Evolutionary conservation across 371 early-diverging fungal species (phyloP), one percentile per base, ranked within the genome.

Genomic region (Antonospora locustae): DNA sequence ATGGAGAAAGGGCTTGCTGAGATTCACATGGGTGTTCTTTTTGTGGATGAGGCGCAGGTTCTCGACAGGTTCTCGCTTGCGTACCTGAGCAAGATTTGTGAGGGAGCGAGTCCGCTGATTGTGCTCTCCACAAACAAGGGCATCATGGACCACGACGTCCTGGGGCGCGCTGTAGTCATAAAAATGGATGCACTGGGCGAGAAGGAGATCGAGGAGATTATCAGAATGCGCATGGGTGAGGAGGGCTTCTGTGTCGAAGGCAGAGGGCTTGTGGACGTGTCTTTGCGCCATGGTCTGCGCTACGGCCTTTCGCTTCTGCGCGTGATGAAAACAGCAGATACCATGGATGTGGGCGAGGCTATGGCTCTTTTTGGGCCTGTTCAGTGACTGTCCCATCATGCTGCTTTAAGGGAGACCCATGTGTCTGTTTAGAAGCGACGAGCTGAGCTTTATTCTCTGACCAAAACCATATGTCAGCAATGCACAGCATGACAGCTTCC

Each of bases 21-120:
- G 29, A 37, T 68, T 17, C 38, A 53, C 9, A 53, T 55, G 12
- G 68, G 68, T 11, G 55, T 67, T n/a, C 46, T 67, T 25, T 58
- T 63, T 54, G 63, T 67, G 28, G 68, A 67, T 23, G 63, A 67
- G 38, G 57, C 60, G 19, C 54, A 67, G 44, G 17, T 62, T 23
- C 49, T 67, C 17, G 68, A 67, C 50, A 16, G 55, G 19, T 50
- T 53, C 36, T 59, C 57, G 45, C 60, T 54, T 39, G 29, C 60
- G 6, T 67, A 56, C 39, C 51, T 67, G 5, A 45, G 49, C 34
- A 55, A 55, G 17, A 24, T 54, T 9, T 17, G 59, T 14, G 68
- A 63, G 30, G 44, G 53, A 20, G 25, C 50, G 3, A 50, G 55
- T 27, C 68, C 68, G 23, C 44, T 51, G 9, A 39, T 67, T 1